A percentile compares a stretch with the other conserved stretches of the same genome.
Conservation (phyloP, 2,329 filamentous ascomycete genomes). For the Grosmannia huntii region DNA sequence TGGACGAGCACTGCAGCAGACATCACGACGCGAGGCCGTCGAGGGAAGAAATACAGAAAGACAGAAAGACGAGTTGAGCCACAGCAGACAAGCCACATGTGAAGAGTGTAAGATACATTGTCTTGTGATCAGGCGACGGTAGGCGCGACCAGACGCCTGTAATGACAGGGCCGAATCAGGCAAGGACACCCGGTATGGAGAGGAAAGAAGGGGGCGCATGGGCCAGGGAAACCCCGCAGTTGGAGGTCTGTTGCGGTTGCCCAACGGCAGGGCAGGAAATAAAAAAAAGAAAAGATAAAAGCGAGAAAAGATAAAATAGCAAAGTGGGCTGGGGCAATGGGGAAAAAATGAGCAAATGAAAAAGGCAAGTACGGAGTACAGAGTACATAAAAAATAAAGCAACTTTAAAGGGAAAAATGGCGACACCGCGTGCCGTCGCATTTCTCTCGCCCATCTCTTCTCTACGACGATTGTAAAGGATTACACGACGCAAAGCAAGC, state of each 20-base stretch:
- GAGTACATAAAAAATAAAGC: background rate
- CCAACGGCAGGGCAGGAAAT: background rate
- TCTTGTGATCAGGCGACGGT: background rate
- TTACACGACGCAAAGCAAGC: background rate
- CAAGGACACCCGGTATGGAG: background rate
- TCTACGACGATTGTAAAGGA: background rate
- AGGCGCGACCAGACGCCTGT: background rate
- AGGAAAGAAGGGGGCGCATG: background rate
- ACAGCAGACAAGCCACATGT: background rate
- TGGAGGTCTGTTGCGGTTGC: background rate
- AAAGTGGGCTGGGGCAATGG: background rate
- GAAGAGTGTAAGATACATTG: background rate
- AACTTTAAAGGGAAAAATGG: background rate
- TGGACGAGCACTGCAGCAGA: background rate
- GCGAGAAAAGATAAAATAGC: background rate
- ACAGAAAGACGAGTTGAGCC: background rate
- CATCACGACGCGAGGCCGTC: background rate
- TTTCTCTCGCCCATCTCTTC: background rate
- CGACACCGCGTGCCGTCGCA: background rate
- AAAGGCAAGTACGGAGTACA: background rate
- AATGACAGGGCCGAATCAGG: background rate
- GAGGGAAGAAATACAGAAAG: background rate
- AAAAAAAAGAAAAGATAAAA: background rate
- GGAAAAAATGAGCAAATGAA: background rate
- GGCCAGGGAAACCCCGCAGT: conserved; percentile 1